Percentiles rank a stretch among this genome's conserved stretches.
These are phyloP conservation scores for Novymonas esmeraldas DNA, from an alignment of 208 protist species.

Conservation along the genomic window DNA sequence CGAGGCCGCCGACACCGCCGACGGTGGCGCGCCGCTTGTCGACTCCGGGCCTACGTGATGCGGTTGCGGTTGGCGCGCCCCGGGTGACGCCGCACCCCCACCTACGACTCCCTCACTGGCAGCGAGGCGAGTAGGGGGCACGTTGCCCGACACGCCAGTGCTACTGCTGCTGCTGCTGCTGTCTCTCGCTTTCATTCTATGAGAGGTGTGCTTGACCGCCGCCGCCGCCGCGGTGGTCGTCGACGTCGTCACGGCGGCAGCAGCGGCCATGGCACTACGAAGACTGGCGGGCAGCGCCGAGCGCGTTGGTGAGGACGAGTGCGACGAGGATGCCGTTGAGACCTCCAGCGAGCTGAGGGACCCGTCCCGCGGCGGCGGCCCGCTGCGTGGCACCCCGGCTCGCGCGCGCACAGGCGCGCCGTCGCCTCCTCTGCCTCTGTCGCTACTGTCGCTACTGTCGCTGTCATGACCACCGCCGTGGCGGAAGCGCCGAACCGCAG, in stretches of 20 bases:
- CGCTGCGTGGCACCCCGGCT: no score
- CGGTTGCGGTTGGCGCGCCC: no score
- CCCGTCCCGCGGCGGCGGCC: background rate
- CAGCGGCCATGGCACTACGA: background rate
- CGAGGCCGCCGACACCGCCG: no score
- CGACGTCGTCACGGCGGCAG: background rate
- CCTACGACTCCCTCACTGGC: no score
- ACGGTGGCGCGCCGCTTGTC: no score
- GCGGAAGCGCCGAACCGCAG: constrained; percentile 3
- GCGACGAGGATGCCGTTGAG: constrained; percentile 2
- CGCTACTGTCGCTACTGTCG: constrained; percentile 10
- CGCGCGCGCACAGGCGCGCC: constrained; percentile 5
- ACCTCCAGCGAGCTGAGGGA: constrained; percentile 5
- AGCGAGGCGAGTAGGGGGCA: no score
- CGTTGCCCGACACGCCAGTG: no score
- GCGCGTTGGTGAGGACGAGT: background rate
- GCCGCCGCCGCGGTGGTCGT: background rate
- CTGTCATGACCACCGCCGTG: background rate
- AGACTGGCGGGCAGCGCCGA: background rate
- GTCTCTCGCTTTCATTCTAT: background rate
- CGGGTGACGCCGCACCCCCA: no score
- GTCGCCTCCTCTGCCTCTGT: background rate
- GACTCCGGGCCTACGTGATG: no score
- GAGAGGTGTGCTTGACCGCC: background rate
- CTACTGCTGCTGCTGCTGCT: constrained; percentile 2